phyloP scores from a whole-genome alignment of 2,329 filamentous ascomycete species.

The Colletotrichum abscissum region DNA sequence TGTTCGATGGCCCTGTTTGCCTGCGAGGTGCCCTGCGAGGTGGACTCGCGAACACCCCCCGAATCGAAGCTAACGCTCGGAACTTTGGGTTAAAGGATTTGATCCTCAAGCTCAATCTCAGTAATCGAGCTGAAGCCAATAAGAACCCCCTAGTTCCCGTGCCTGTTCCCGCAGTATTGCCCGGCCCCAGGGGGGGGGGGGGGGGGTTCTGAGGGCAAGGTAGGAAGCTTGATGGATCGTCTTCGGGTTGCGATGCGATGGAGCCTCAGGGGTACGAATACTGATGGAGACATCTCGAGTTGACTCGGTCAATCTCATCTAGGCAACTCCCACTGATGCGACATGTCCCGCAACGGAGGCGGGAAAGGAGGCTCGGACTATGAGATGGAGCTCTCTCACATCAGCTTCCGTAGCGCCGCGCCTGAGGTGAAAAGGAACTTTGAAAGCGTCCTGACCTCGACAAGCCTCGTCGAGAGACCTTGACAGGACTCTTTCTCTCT shows the following conservation, averaged over 20 bases:
- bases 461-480: not conserved
- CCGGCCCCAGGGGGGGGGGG: too few species aligned
- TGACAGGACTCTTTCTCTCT: not conserved
- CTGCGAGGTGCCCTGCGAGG: not conserved
- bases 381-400: not conserved
- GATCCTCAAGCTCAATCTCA: not conserved
- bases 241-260: not conserved
- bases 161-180: not conserved
- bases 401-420: not conserved
- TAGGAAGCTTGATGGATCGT: not conserved
- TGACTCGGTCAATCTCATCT: too few species aligned
- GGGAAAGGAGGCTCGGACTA: not conserved
- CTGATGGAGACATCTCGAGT: too few species aligned
- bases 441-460: not conserved
- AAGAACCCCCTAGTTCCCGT: not conserved
- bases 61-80: not conserved
- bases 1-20: not conserved
- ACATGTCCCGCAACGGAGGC: not conserved
- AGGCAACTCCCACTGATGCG: too few species aligned
- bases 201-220: not conserved
- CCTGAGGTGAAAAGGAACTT: not conserved
- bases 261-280: not conserved
- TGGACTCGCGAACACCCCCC: not conserved
- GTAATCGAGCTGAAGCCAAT: not conserved
- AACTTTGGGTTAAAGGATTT: not conserved